Base-by-base conservation (phyloP, 139 green algal genomes). In the Tetraselmis striata region DNA sequence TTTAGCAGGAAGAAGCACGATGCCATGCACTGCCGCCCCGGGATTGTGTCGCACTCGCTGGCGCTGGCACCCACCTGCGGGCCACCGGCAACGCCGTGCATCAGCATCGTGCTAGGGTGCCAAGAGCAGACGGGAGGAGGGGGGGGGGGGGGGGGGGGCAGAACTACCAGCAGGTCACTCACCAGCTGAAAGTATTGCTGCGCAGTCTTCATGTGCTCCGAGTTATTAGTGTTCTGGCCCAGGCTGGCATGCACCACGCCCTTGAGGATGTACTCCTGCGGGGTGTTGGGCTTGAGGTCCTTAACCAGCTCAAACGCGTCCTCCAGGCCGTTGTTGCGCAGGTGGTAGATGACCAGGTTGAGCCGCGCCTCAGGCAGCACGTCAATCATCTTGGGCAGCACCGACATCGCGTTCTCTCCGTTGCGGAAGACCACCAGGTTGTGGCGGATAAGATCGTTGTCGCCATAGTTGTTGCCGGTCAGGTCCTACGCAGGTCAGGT, bases 221-320 rank as follows among this genome's bases (percentile, higher is more conserved):
- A 25, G 74, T 80, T 87, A 67, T 89, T 86, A 29, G 87, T 88
- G 1, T 77, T 59, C 87, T 98, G 94, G 0, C 91, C 93, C 28
- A 95, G 77, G n/a, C 82, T 83, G 1, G 91, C 87, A 77, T 93
- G 84, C 74, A 94, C 93, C 31, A 98, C 90, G 23, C 83, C 94
- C 90, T 95, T 95, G 27, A 95, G 89, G 76, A 97, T 96, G 86
- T 95, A 95, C 86, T 97, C 94, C 29, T 92, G 88, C 0, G 94
- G 91, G 0, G 91, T 93, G 78, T 82, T 84, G 2, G 94, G 93
- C 83, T 95, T 87, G 75, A 96, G 80, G 82, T 95, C 89, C 32
- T 94, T 92, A 28, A 95, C 86, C 18, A 98, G 86, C 1, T 87
- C 87, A 78, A 90, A 90, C 32, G 94, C 94, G 81, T 95, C 90